Evolutionary conservation across 306 rosid species (phyloP).

Genomic region (Oxytropis ochrocephala): DNA sequence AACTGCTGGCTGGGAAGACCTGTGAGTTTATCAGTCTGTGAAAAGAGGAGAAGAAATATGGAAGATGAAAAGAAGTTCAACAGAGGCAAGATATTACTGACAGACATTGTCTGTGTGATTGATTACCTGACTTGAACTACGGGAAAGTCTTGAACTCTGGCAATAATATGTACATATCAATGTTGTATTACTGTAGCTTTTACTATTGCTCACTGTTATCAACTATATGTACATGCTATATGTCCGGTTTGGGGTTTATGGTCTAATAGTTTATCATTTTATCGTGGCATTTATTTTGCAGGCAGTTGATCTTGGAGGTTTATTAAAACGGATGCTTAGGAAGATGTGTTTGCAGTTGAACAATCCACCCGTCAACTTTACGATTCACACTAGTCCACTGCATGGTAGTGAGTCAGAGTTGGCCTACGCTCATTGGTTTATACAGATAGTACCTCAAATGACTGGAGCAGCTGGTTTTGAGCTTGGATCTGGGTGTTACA

Average conservation of each 20-base stretch:
- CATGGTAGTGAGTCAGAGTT: constrained; percentile 32
- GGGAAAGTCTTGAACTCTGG: not conserved
- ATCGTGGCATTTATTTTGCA: constrained; percentile 28
- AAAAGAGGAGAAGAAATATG: not conserved
- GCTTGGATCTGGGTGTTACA: constrained; percentile 73
- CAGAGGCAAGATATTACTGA: not conserved
- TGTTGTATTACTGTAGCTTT: not conserved
- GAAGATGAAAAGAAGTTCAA: not conserved
- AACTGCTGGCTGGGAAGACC: not conserved
- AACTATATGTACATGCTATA: not conserved
- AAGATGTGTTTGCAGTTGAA: constrained; percentile 73
- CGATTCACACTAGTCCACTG: constrained; percentile 70
- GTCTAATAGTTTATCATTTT: not conserved
- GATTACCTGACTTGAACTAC: not conserved
- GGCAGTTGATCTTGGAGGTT: constrained; percentile 75
- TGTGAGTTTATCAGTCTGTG: not conserved
- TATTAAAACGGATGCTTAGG: constrained; percentile 58
- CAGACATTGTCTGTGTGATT: not conserved
- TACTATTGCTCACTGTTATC: not conserved
- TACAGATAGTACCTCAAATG: constrained; percentile 79
- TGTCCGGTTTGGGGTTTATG: not conserved
- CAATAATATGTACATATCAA: not conserved
- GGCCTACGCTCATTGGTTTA: constrained; percentile 62
- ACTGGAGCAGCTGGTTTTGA: constrained; percentile 63
- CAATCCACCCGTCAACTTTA: constrained; percentile 72